Base-by-base conservation (phyloP, 2,329 filamentous ascomycete genomes). In the Cladosporium velox region DNA sequence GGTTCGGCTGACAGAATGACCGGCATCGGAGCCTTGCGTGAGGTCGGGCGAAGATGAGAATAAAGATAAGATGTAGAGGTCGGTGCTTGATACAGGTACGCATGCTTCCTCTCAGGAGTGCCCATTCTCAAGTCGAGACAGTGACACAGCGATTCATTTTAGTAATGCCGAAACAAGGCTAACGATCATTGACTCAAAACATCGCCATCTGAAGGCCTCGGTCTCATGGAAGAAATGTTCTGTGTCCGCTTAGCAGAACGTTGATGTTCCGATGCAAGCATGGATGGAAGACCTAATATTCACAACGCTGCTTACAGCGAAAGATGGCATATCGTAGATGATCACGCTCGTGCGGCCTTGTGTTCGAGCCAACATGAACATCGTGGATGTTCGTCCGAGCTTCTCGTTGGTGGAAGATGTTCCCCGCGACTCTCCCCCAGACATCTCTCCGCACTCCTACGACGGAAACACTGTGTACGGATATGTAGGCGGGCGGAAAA, bases 391-490 rank as follows among this genome's bases (percentile, higher is more conserved):
- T 11, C 24, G 51, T 30, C 51, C 24, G 26, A 54, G 51, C 51
- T n/a, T 55, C 52, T 55, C 52, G 52, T 55, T 55, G 52, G 52
- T 55, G 52, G 52, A 55, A 32, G 32, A 55, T 47, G 41, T 47
- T 47, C 41, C 41, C 41, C 41, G 41, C 41, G 41, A 24, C 14
- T 21, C n/a, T 47, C 30, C 41, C 41, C 41, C 41, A 47, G 41
- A 21, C 2, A 3, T 24, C 41, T 47, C n/a, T 24, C 41, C 41
- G 41, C 41, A 47, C 11, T 24, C n/a, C 38, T 8, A 47, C 21
- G 21, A 7, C 55, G 55, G 55, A 58, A 35, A 58, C 21, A 26
- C 34, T 28, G 1, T 14, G 3, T 21, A 11, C 55, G 55, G 55
- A 58, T 41, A 59, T 47, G 15, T 8, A 30, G 15, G 6, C 10